phyloP scores from a whole-genome alignment of 2,329 filamentous ascomycete genomes.

The Zarea fungicola region DNA sequence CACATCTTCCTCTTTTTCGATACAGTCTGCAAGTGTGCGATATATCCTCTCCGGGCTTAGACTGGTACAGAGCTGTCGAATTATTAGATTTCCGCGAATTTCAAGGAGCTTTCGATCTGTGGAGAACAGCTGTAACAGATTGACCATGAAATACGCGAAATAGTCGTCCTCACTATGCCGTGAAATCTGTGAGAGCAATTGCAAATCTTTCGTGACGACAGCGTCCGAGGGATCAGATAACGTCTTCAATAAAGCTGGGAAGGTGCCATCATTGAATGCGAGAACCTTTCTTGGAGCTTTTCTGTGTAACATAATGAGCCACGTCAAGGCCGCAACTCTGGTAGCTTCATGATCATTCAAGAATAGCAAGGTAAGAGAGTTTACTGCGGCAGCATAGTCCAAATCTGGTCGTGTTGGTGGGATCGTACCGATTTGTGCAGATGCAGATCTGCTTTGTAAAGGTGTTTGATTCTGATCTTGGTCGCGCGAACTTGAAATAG shows the following conservation, averaged over 20 bases:
- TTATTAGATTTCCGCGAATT: slow-evolving; percentile 91
- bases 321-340: slow-evolving; percentile 85
- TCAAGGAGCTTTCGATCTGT: slow-evolving; percentile 89
- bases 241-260: slow-evolving; percentile 92
- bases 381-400: slow-evolving; percentile 95
- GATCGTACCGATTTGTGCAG: slow-evolving; percentile 39
- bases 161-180: slow-evolving; percentile 95
- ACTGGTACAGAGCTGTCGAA: slow-evolving; percentile 87
- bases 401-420: slow-evolving; percentile 60
- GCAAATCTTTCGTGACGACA: slow-evolving; percentile 90
- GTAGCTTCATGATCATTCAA: slow-evolving; percentile 96
- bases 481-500: slow-evolving; percentile 49
- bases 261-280: slow-evolving; percentile 94
- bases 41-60: slow-evolving; percentile 94
- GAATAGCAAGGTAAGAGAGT: slow-evolving; percentile 86
- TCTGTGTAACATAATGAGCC: slow-evolving; percentile 95
- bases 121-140: slow-evolving; percentile 88
- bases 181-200: slow-evolving; percentile 92
- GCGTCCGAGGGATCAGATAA: slow-evolving; percentile 92
- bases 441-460: slow-evolving; percentile 40
- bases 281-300: slow-evolving; percentile 92
- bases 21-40: slow-evolving; percentile 88
- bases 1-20: slow-evolving; percentile 95
- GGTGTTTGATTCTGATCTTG: slow-evolving; percentile 50
- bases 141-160: slow-evolving; percentile 97